Base-by-base conservation (phyloP, 2,329 filamentous ascomycete genomes). In the Penicillium olsonii region DNA sequence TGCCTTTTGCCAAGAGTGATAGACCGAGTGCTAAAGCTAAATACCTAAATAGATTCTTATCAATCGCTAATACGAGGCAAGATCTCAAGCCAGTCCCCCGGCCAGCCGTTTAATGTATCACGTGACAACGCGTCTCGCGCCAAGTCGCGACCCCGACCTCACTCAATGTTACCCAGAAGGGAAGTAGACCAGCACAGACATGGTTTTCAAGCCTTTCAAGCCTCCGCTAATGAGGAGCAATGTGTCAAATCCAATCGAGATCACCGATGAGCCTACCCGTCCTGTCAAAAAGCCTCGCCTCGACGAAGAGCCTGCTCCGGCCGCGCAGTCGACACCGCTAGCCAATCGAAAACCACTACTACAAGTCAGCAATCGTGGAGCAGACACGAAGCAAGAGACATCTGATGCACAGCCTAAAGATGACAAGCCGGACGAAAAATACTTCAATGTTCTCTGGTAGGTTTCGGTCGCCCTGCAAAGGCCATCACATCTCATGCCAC, bases 371-470 rank as follows among this genome's bases (percentile, higher is more conserved):
- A 66, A 69, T 45, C 29, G 49, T 19, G 47, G 59, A 24, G 48
- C 57, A 20, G 48, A 56, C 14, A 12, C 27, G 14, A 37, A 40
- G n/a, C 46, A 56, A 12, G 15, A 55, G 20, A 20, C 48, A 5
- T 12, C 47, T 8, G 47, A 15, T 1, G 20, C 31, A 5, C 22
- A 11, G 19, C 20, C 34, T 14, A 50, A 53, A 24, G 42, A 53
- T 31, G 52, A 52, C 34, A 29, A 40, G 15, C 20, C 41, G 2
- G 62, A 58, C 22, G 71, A 75, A 39, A 65, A 61, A 40, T 77
- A 74, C 52, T 78, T 73, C 54, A 77, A 74, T 63, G 76, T 72
- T 37, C 65, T 78, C 27, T 78, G 76, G 75, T 78, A 69, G 18
- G 60, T 60, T 6, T 6, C n/a, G 19, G 22, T 12, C 14, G 19